Evolutionary conservation across 2,329 filamentous ascomycete species (phyloP).

Genomic region (Penicillium expansum): DNA sequence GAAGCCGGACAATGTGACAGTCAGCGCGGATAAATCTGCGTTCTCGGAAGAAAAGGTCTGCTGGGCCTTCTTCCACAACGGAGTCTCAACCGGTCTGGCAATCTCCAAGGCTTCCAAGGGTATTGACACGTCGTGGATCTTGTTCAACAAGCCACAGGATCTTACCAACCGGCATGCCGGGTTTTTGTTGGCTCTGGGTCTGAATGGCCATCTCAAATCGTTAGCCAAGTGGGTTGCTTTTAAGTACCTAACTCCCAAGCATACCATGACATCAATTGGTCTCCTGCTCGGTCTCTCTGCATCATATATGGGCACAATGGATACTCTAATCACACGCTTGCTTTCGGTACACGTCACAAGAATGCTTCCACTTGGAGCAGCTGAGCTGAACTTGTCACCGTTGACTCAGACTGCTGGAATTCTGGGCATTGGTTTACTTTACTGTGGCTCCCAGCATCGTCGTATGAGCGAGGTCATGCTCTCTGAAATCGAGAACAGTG

Average conservation of each 20-base stretch:
- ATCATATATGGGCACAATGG: conserved; percentile 96
- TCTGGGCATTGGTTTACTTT: conserved; percentile 93
- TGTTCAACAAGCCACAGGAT: conserved; percentile 94
- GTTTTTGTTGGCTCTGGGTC: conserved; percentile 81
- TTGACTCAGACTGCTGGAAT: conserved; percentile 93
- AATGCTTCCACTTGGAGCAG: conserved; percentile 87
- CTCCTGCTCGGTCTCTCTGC: conserved; percentile 88
- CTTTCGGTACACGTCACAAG: conserved; percentile 94
- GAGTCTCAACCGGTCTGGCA: conserved; percentile 85
- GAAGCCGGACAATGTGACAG: conserved; percentile 85
- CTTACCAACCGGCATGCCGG: conserved; percentile 95
- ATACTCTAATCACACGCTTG: conserved; percentile 86
- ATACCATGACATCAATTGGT: conserved; percentile 98
- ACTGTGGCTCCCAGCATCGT: conserved; percentile 92
- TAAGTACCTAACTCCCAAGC: conserved; percentile 98
- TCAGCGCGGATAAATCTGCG: conserved; percentile 82
- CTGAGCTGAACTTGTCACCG: conserved; percentile 88
- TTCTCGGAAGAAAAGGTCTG: conserved; percentile 96
- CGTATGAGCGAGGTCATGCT: conserved; percentile 99
- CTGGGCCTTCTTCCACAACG: conserved; percentile 98
- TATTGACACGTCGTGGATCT: conserved; percentile 97
- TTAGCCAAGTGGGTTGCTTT: conserved; percentile 98
- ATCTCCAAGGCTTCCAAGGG: conserved; percentile 87
- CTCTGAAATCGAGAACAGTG: conserved; percentile 88
- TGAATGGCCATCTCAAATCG: conserved; percentile 91